Base-by-base conservation (phyloP, 371 early-diverging fungal genomes). In the Saksenaea oblongispora region DNA sequence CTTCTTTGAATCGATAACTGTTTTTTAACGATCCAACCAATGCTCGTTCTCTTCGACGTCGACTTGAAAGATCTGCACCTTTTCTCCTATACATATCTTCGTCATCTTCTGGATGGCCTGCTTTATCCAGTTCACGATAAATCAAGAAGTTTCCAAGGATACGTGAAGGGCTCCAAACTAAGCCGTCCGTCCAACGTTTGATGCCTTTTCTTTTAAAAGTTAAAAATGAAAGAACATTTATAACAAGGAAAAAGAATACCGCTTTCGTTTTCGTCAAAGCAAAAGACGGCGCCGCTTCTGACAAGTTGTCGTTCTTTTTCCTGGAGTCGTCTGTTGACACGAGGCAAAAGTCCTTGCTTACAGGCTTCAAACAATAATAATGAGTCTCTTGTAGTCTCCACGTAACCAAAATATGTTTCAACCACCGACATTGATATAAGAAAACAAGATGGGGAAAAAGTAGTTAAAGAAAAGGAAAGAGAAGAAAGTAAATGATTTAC, bases 121-220 rank as follows among this genome's bases (percentile, higher is more conserved):
- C 71, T 76, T 37, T 69, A 72, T 75, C 71, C 44, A 86, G 63
- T 63, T 86, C 86, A 26, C 84, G 79, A 59, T 86, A 86, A 1
- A 85, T 62, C 35, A 86, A 54, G 51, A 86, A 86, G 42, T 86
- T 85, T 53, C 80, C 79, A 22, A 83, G 41, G 22, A 85, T 85
- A 4, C 90, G 84, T 3, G 84, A 84, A 1, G 89, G 88, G 26
- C 85, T 81, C 90, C 89, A 88, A 0, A 76, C 64, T 0, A 76
- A 68, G 0, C 88, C 87, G 63, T 89, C 90, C 2, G 90, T 90
- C 90, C 90, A 90, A 2, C 90, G 73, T 54, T 86, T 87, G 65
- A 89, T 89, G 1, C 84, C 65, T 65, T 41, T 31, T n/a, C n/a
- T n/a, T n/a, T n/a, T n/a, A n/a, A n/a, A n/a, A n/a, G n/a, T n/a